Evolutionary conservation across 2,329 filamentous ascomycete genomes (phyloP).

Genomic region (Conoideocrella luteorostrata): DNA sequence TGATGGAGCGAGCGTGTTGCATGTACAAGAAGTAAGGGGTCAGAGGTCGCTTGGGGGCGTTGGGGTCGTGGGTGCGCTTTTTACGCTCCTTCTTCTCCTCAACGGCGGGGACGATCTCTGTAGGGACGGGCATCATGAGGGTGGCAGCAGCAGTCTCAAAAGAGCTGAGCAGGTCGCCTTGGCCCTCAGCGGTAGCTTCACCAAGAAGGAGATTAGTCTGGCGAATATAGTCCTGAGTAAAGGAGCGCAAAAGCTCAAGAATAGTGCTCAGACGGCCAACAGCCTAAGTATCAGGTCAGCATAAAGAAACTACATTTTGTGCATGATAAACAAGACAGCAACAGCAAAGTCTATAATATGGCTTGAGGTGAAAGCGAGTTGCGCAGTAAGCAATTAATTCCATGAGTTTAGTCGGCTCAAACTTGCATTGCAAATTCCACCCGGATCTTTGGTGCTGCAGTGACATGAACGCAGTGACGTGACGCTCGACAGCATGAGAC

Average conservation of each 20-base stretch:
- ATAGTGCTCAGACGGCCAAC: slow-evolving; percentile 64
- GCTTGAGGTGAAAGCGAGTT: too few relatives aligned
- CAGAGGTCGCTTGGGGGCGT: slow-evolving; percentile 87
- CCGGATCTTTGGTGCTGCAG: too few relatives aligned
- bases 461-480: too few relatives aligned
- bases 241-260: slow-evolving; percentile 69
- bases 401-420: too few relatives aligned
- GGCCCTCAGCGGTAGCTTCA: slow-evolving; percentile 47
- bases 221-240: slow-evolving; percentile 78
- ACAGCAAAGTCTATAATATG: too few relatives aligned
- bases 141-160: slow-evolving; percentile 46
- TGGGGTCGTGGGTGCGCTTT: slow-evolving; percentile 81
- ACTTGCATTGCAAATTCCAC: too few relatives aligned
- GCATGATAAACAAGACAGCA: too few relatives aligned
- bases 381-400: too few relatives aligned
- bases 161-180: slow-evolving; percentile 40
- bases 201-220: slow-evolving; percentile 81
- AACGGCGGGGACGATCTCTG: slow-evolving; percentile 37
- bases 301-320: too few relatives aligned
- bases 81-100: slow-evolving; percentile 83
- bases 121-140: slow-evolving; percentile 33
- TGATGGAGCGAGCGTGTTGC: slow-evolving; percentile 77
- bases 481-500: too few relatives aligned
- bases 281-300: slow-evolving; percentile 41
- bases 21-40: slow-evolving; percentile 96